These are phyloP conservation scores for Mrakiaceae sp. DNA, from an alignment of 1,284 basidiomycete genomes.

Conservation along the genomic window DNA sequence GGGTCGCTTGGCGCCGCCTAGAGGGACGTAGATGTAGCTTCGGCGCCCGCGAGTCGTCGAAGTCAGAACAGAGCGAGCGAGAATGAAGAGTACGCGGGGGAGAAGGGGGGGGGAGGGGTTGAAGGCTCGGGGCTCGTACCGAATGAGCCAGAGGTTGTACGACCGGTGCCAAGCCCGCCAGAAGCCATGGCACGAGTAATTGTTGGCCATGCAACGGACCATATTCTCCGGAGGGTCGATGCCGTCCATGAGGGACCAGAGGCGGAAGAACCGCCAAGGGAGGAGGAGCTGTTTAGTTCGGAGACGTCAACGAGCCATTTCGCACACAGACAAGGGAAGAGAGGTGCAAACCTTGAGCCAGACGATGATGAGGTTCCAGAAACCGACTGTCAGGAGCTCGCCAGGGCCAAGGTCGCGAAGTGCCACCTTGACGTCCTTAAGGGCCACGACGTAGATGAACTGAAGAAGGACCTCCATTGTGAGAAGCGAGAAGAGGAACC, in stretches of 20 bases:
- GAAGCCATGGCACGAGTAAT: slow-evolving; percentile 86
- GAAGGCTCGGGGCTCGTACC: slow-evolving; percentile 40
- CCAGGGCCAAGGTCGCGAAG: slow-evolving; percentile 58
- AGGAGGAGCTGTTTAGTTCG: slow-evolving; percentile 58
- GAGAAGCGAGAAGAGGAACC: slow-evolving; percentile 61
- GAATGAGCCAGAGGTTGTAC: slow-evolving; percentile 91
- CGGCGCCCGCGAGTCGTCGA: neutral
- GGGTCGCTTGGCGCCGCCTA: slow-evolving; percentile 60
- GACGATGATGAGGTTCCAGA: slow-evolving; percentile 93
- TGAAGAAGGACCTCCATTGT: slow-evolving; percentile 89
- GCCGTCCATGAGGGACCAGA: slow-evolving; percentile 84
- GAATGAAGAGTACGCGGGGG: neutral
- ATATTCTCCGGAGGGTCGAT: slow-evolving; percentile 97
- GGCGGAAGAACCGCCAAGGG: slow-evolving; percentile 93
- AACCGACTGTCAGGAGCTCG: slow-evolving; percentile 83
- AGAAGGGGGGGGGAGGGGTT: neutral
- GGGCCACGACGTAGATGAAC: slow-evolving; percentile 92
- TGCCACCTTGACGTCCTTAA: slow-evolving; percentile 73
- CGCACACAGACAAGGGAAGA: neutral
- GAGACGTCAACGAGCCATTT: neutral
- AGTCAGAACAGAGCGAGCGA: neutral
- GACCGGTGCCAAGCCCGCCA: slow-evolving; percentile 95
- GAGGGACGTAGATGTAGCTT: slow-evolving; percentile 84
- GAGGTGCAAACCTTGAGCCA: slow-evolving; percentile 76
- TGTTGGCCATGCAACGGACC: slow-evolving; percentile 97